A percentile compares a stretch with the other conserved stretches of the same genome.
These are phyloP conservation scores for Suillus placidus DNA, from an alignment of 768 basidiomycete species.

Conservation along the genomic window DNA sequence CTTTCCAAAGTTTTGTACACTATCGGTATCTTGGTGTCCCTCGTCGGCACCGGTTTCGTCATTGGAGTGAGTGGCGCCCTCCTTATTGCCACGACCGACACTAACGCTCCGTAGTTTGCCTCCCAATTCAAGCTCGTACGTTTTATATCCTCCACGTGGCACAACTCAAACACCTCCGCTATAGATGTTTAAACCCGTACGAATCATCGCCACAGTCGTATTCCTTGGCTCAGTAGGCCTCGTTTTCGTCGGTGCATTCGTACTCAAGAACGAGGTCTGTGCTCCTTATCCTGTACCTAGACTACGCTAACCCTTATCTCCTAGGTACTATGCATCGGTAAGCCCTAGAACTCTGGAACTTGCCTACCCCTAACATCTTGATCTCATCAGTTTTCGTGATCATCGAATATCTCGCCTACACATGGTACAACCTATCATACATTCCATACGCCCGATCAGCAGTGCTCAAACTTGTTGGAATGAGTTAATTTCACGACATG, in stretches of 20 bases:
- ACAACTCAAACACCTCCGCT: background rate
- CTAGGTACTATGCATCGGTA: conserved; percentile 72
- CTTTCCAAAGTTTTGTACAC: conserved; percentile 69
- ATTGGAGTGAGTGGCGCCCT: conserved; percentile 67
- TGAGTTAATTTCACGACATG: conserved; percentile 23
- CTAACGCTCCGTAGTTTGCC: conserved; percentile 52
- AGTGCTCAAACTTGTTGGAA: conserved; percentile 64
- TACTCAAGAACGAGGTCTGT: conserved; percentile 65
- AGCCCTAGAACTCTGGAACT: conserved; percentile 4
- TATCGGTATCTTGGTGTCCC: conserved; percentile 78
- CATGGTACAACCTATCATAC: conserved; percentile 87
- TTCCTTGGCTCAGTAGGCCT: conserved; percentile 80
- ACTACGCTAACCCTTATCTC: background rate
- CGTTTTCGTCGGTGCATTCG: conserved; percentile 87
- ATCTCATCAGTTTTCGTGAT: conserved; percentile 76
- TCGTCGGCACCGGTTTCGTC: conserved; percentile 89
- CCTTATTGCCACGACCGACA: background rate
- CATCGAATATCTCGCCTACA: conserved; percentile 88
- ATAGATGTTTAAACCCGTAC: conserved; percentile 95
- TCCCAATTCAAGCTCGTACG: conserved; percentile 81
- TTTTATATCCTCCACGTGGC: background rate
- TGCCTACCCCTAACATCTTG: background rate
- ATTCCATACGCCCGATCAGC: conserved; percentile 88
- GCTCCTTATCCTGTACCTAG: background rate
- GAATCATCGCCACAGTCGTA: conserved; percentile 77